Percentiles rank a stretch among this genome's conserved stretches.
These are phyloP conservation scores for Exophiala lecanii-corni DNA, from an alignment of 2,329 filamentous ascomycete species.

Conservation along the genomic window DNA sequence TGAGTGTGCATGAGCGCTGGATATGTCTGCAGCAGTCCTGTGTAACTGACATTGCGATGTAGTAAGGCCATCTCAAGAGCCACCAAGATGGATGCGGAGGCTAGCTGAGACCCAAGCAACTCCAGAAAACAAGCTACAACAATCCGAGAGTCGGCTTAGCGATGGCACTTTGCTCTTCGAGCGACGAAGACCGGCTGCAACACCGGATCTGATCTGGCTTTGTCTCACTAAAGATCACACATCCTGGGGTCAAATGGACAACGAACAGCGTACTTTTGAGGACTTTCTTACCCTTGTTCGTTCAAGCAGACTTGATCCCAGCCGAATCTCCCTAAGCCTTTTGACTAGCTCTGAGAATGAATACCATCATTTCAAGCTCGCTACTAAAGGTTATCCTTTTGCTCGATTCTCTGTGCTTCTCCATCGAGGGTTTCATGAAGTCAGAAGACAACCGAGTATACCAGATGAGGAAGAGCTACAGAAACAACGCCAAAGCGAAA, in stretches of 20 bases:
- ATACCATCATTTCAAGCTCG: slow-evolving; percentile 2
- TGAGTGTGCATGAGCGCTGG: too few relatives aligned
- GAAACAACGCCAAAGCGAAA: slow-evolving; percentile 4
- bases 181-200: neutral
- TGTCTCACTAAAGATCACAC: slow-evolving; percentile 3
- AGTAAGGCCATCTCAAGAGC: neutral
- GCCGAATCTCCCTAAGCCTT: slow-evolving; percentile 5
- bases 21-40: too few relatives aligned
- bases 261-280: slow-evolving; percentile 2
- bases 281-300: slow-evolving; percentile 5
- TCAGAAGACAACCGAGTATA: neutral
- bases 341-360: slow-evolving; percentile 9
- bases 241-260: slow-evolving; percentile 8
- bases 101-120: neutral
- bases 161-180: neutral
- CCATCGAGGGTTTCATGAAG: slow-evolving; percentile 7
- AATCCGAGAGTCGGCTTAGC: neutral
- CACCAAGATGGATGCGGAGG: neutral
- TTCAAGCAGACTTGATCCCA: slow-evolving; percentile 1
- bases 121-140: neutral
- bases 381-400: neutral
- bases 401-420: slow-evolving; percentile 3
- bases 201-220: slow-evolving; percentile 6
- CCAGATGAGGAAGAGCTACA: slow-evolving; percentile 4
- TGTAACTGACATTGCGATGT: neutral